Conservation (phyloP, 331 rosid species). For the Stylosanthes scabra region DNA sequence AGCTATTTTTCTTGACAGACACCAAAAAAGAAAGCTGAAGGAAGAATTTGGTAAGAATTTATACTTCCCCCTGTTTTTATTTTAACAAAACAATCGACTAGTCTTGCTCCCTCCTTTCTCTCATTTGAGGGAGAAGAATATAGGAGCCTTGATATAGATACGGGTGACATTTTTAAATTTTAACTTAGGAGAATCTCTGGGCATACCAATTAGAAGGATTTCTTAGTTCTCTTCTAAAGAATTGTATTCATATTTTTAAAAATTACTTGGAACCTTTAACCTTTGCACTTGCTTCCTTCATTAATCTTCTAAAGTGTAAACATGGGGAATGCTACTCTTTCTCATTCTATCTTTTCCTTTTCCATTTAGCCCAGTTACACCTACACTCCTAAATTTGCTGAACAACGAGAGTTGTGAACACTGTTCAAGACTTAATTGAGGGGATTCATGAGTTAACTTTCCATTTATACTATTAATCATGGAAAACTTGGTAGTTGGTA, state of each 20-base stretch:
- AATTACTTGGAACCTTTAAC: neutral
- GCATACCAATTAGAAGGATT: too few species aligned
- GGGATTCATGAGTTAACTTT: slow-evolving; percentile 22
- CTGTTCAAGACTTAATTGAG: slow-evolving; percentile 19
- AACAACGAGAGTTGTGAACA: neutral
- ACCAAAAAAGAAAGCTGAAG: slow-evolving; percentile 83
- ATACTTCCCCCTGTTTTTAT: neutral
- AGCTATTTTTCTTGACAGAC: slow-evolving; percentile 66
- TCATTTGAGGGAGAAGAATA: neutral
- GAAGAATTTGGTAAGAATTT: slow-evolving; percentile 83
- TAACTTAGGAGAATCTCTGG: too few species aligned
- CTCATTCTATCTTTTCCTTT: slow-evolving; percentile 1
- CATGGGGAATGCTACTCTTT: neutral
- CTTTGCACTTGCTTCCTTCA: neutral
- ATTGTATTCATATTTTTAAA: too few species aligned
- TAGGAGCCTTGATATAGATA: too few species aligned
- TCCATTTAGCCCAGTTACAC: neutral
- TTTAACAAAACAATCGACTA: neutral
- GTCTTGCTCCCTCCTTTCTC: neutral
- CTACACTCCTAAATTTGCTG: slow-evolving; percentile 6
- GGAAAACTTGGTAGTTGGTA: slow-evolving; percentile 12
- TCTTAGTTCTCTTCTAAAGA: too few species aligned
- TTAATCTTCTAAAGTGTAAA: slow-evolving; percentile 18
- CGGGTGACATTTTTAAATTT: too few species aligned
- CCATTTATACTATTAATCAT: slow-evolving; percentile 16